phyloP scores from a whole-genome alignment of 2,329 filamentous ascomycete species.

The Fusarium zealandicum region DNA sequence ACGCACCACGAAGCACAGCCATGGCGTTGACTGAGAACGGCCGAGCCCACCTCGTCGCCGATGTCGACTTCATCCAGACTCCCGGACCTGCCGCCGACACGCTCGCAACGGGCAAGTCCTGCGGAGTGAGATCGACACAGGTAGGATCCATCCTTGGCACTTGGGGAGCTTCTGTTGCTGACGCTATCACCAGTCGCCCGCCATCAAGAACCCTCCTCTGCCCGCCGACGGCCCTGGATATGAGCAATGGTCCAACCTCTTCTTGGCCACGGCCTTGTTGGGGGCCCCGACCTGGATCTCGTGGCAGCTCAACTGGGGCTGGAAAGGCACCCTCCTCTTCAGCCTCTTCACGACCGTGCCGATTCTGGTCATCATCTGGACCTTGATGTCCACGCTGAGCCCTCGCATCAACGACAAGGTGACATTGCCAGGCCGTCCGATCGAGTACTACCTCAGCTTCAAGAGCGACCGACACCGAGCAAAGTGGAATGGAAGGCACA shows the following conservation, averaged over 20 bases:
- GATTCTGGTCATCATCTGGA: constrained; percentile 82
- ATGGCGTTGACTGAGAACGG: constrained; percentile 33
- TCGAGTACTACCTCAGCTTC: constrained; percentile 87
- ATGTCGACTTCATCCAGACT: constrained; percentile 37
- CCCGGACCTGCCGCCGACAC: constrained; percentile 24
- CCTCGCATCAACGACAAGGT: constrained; percentile 91
- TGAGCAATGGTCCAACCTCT: constrained; percentile 82
- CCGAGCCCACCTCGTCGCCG: constrained; percentile 30
- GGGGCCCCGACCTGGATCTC: constrained; percentile 78
- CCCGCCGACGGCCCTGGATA: constrained; percentile 83
- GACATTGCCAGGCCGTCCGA: constrained; percentile 78
- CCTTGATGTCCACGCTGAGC: constrained; percentile 76
- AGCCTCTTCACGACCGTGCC: constrained; percentile 77
- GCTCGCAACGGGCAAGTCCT: constrained; percentile 22
- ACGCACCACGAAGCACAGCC: not conserved
- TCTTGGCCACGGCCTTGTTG: constrained; percentile 72
- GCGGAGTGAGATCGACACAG: constrained; percentile 30
- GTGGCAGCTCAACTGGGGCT: constrained; percentile 81
- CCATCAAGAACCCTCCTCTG: constrained; percentile 90
- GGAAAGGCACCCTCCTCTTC: constrained; percentile 87
- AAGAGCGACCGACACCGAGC: constrained; percentile 61
- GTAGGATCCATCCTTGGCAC: constrained; percentile 3
- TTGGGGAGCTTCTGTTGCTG: not conserved
- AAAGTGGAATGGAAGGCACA: constrained; percentile 76
- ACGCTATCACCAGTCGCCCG: constrained; percentile 68